phyloP scores from a whole-genome alignment of 768 basidiomycete genomes.

The Lactarius vividus region DNA sequence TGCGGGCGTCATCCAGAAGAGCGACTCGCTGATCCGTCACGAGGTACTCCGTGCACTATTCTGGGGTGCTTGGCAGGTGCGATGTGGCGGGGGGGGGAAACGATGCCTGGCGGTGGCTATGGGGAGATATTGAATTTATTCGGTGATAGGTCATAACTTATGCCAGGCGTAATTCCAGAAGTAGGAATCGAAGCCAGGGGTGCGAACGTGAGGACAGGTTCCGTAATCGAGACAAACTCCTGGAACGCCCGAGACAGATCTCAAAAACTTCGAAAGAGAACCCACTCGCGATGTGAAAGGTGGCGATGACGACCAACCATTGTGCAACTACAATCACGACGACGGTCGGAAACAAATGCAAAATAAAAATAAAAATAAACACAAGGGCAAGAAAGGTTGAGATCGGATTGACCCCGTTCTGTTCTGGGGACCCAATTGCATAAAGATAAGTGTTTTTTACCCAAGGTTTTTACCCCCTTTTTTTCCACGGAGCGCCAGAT shows the following conservation, averaged over 20 bases:
- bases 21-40: background rate
- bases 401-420: constrained; percentile 2
- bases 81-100: background rate
- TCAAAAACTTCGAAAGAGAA: constrained; percentile 2
- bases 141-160: too few relatives aligned
- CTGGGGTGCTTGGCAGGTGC: background rate
- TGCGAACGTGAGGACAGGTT: background rate
- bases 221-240: constrained; percentile 10
- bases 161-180: background rate
- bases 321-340: too few relatives aligned
- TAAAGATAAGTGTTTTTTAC: background rate
- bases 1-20: background rate
- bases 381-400: background rate
- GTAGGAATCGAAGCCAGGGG: constrained; percentile 14
- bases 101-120: background rate
- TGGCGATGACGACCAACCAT: background rate
- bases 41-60: background rate
- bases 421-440: constrained; percentile 4
- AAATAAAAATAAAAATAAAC: background rate
- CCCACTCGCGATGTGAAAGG: background rate
- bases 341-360: background rate
- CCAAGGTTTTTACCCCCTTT: constrained; percentile 2
- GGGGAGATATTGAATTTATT: background rate
- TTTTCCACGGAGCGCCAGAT: constrained; percentile 1
- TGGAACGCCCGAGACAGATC: background rate